Percentiles rank a stretch among this genome's conserved stretches.
Conservation (phyloP, 768 basidiomycete species). For the Rubroboletus pulcherrimus region DNA sequence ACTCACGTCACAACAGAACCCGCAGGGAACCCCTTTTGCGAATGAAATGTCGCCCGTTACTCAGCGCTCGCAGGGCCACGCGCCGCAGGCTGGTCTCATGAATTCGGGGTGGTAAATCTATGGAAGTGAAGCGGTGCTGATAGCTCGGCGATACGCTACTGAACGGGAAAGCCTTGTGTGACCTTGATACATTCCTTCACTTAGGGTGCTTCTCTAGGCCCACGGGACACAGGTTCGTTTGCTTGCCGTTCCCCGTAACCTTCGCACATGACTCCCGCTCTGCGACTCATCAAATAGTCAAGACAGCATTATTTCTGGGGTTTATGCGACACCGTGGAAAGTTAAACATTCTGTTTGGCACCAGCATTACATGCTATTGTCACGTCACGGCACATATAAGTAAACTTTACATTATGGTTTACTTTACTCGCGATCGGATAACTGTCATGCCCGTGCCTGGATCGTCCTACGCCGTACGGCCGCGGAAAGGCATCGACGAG, state of each 20-base stretch:
- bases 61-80: background rate
- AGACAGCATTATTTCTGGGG: background rate
- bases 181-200: background rate
- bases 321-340: constrained; percentile 9
- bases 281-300: background rate
- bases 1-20: background rate
- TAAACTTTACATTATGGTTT: constrained; percentile 25
- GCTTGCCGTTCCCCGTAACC: constrained; percentile 7
- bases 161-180: constrained; percentile 4
- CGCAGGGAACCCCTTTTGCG: background rate
- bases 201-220: background rate
- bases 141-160: constrained; percentile 21
- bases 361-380: constrained; percentile 4
- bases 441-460: constrained; percentile 25
- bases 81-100: constrained; percentile 18
- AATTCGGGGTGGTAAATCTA: constrained; percentile 17
- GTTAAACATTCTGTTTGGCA: constrained; percentile 7
- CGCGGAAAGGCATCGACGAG: constrained; percentile 26
- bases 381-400: constrained; percentile 21
- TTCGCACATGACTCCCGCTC: background rate
- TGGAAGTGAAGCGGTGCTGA: constrained; percentile 10
- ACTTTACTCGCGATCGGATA: constrained; percentile 17
- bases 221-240: constrained; percentile 10
- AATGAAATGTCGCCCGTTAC: background rate
- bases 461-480: constrained; percentile 24